Evolutionary conservation across 2,329 filamentous ascomycete genomes (phyloP), one percentile per base, ranked within the genome.

Genomic region (Aureobasidium namibiae): DNA sequence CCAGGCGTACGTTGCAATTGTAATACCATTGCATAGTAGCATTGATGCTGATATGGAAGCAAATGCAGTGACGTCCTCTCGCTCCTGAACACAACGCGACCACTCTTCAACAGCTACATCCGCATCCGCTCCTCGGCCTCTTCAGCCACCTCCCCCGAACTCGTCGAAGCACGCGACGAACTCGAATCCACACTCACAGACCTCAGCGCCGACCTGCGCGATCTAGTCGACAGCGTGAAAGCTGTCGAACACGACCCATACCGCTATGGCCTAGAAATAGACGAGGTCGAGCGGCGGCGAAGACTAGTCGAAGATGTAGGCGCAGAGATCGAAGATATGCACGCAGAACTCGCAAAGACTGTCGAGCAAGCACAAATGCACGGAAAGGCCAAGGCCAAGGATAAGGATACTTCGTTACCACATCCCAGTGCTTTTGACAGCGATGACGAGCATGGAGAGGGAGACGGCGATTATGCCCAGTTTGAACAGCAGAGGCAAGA

Each of bases 401-500:
- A 82, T 61, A 79, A n/a, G n/a, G n/a, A n/a, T n/a, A n/a, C 67
- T 76, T 82, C 67, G 76, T 82, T 82, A 72, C 87, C 73, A 65
- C 88, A 75, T 68, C 84, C 76, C 63, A 83, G 79, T 69, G 79
- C 78, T 10, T 85, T 84, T 64, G 67, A 64, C 21, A 64, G 62
- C 4, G 64, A 62, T 7, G 74, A 76, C 10, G 76, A 74, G n/a
- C 74, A 74, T 18, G 77, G 74, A 8, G 75, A 74, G 18, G 74
- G 74, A 8, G 92, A 92, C 66, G 85, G 86, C 16, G 87, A 86
- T 66, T 71, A 68, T 66, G 52, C 26, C 8, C 52, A 56, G 14
- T 92, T 95, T 68, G 92, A 97, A 78, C 88, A 95, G 73, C 87
- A 94, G 75, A 84, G 95, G 71, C 95, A 99, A 77, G 72, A 88